Evolutionary conservation across 352 stramenopile species (phyloP).

Genomic region (Globisporangium spiculum): DNA sequence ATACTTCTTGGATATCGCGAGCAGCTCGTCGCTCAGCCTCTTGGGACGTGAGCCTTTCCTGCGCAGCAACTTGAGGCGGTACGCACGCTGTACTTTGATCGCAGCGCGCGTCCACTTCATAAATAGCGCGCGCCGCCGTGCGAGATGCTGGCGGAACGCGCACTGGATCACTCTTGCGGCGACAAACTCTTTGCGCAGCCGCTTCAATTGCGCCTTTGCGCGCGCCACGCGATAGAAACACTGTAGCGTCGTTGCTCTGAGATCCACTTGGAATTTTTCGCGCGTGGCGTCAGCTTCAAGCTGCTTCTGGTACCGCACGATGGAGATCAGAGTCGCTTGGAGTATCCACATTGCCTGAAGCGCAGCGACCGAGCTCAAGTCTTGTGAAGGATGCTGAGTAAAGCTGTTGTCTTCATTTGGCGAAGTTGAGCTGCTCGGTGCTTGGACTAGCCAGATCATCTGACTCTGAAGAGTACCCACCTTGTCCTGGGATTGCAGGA

Average conservation of each 20-base stretch:
- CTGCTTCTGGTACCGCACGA: constrained; percentile 58
- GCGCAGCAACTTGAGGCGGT: constrained; percentile 40
- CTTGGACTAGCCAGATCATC: background rate
- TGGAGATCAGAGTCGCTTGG: constrained; percentile 24
- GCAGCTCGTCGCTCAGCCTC: constrained; percentile 44
- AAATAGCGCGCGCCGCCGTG: constrained; percentile 43
- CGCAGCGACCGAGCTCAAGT: background rate
- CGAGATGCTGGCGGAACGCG: constrained; percentile 62
- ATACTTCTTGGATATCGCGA: constrained; percentile 39
- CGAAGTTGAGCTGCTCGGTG: background rate
- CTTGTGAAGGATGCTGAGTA: background rate
- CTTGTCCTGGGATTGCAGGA: constrained; percentile 8
- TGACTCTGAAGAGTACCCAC: background rate
- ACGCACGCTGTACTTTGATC: constrained; percentile 54
- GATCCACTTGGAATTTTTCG: constrained; percentile 21
- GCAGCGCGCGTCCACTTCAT: constrained; percentile 50
- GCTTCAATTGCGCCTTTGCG: constrained; percentile 26
- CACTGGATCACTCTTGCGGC: constrained; percentile 60
- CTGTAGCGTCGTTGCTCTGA: constrained; percentile 39
- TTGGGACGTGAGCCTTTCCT: constrained; percentile 37
- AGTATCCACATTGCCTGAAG: constrained; percentile 25
- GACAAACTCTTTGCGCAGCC: constrained; percentile 27
- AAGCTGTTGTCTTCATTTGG: background rate
- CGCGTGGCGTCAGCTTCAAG: constrained; percentile 29
- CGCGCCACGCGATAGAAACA: constrained; percentile 37